Conservation (phyloP, 371 early-diverging fungal genomes). For the Smittium mucronatum region DNA sequence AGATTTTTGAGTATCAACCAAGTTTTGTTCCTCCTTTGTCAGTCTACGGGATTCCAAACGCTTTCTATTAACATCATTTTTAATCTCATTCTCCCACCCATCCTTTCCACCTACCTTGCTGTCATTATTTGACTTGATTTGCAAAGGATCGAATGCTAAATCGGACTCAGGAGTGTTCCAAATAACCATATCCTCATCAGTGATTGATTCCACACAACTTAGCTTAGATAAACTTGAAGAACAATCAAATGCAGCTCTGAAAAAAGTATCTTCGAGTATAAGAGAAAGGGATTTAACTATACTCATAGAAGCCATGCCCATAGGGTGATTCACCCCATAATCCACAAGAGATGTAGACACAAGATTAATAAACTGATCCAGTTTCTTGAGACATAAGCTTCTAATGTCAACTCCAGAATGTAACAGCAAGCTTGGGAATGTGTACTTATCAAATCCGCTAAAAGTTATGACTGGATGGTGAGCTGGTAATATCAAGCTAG, state of each 20-base stretch:
- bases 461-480: constrained; percentile 55
- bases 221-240: constrained; percentile 18
- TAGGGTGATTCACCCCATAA: background rate
- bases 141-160: constrained; percentile 24
- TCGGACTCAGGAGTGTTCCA: constrained; percentile 30
- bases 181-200: constrained; percentile 16
- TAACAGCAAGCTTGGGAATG: constrained; percentile 73
- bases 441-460: constrained; percentile 46
- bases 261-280: constrained; percentile 20
- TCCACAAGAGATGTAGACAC: constrained; percentile 15
- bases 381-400: constrained; percentile 38
- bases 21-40: constrained; percentile 73
- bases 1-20: constrained; percentile 54
- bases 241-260: constrained; percentile 17
- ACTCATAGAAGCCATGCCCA: constrained; percentile 11
- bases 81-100: constrained; percentile 74
- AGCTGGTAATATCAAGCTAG: constrained; percentile 51
- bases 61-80: constrained; percentile 55
- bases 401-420: constrained; percentile 60
- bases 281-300: constrained; percentile 25
- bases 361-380: constrained; percentile 22
- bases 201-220: constrained; percentile 13
- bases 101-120: constrained; percentile 50
- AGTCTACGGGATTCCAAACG: constrained; percentile 39
- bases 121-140: constrained; percentile 32